Conservation (phyloP, 441 rosid genomes). For the Croton setiger region DNA sequence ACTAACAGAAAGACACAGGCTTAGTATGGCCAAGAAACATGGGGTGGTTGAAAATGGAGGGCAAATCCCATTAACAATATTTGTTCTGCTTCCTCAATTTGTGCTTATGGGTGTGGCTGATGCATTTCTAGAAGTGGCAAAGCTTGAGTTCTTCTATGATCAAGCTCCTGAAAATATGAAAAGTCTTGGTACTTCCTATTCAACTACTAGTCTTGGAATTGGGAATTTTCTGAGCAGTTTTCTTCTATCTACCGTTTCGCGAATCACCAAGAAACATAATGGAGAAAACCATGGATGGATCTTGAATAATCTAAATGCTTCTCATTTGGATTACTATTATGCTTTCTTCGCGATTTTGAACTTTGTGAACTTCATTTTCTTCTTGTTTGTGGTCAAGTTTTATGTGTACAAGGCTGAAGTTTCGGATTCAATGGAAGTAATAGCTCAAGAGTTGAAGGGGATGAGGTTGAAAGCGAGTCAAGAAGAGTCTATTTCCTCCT, state of each 20-base stretch:
- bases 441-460: slow-evolving; percentile 47
- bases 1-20: slow-evolving; percentile 45
- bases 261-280: slow-evolving; percentile 36
- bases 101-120: slow-evolving; percentile 84
- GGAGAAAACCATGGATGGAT: slow-evolving; percentile 75
- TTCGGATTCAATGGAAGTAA: slow-evolving; percentile 56
- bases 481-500: slow-evolving; percentile 6
- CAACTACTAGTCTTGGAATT: slow-evolving; percentile 48
- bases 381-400: slow-evolving; percentile 53
- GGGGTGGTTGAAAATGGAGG: slow-evolving; percentile 48
- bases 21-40: slow-evolving; percentile 49
- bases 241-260: slow-evolving; percentile 59
- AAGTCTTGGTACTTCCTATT: slow-evolving; percentile 81
- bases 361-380: slow-evolving; percentile 58
- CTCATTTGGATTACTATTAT: slow-evolving; percentile 81
- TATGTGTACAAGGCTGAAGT: slow-evolving; percentile 83
- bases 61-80: slow-evolving; percentile 58
- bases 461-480: slow-evolving; percentile 21
- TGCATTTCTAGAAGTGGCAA: slow-evolving; percentile 69
- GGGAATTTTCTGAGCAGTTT: slow-evolving; percentile 80
- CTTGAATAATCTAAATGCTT: slow-evolving; percentile 70
- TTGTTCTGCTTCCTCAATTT: slow-evolving; percentile 76
- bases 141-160: slow-evolving; percentile 88
- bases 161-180: slow-evolving; percentile 95
- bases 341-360: slow-evolving; percentile 64